Conservation (phyloP, 768 basidiomycete species). For the Leccinellum rugosiceps region DNA sequence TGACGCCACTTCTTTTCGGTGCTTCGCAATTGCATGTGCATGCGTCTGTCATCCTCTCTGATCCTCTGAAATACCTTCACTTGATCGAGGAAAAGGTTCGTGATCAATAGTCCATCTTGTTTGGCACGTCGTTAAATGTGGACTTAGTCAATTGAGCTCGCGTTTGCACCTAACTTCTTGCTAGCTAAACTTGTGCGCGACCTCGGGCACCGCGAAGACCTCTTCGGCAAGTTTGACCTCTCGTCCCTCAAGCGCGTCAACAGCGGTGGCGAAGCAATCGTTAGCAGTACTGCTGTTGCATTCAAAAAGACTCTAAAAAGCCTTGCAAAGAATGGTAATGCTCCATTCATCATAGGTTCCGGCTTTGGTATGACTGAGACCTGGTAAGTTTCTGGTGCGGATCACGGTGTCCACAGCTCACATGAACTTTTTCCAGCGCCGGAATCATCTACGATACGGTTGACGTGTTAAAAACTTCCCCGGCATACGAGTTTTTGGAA, state of each 20-base stretch:
- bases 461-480: constrained; percentile 11
- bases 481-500: neutral
- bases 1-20: constrained; percentile 31
- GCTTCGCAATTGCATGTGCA: constrained; percentile 15
- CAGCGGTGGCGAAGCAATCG: neutral
- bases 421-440: neutral
- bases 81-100: neutral
- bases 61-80: constrained; percentile 4
- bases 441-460: neutral
- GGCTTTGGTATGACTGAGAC: constrained; percentile 26
- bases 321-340: constrained; percentile 8
- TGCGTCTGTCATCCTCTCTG: constrained; percentile 14
- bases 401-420: neutral
- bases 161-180: neutral
- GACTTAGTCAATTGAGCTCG: neutral
- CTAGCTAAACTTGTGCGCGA: neutral
- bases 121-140: neutral
- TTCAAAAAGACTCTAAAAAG: neutral
- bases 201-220: constrained; percentile 7
- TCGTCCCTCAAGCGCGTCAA: constrained; percentile 6
- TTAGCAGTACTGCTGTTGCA: neutral
- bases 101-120: neutral
- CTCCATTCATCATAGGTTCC: constrained; percentile 22
- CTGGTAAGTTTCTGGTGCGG: neutral
- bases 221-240: constrained; percentile 28